phyloP scores from a whole-genome alignment of 257 asterid genomes.

The Nicotiana tabacum region DNA sequence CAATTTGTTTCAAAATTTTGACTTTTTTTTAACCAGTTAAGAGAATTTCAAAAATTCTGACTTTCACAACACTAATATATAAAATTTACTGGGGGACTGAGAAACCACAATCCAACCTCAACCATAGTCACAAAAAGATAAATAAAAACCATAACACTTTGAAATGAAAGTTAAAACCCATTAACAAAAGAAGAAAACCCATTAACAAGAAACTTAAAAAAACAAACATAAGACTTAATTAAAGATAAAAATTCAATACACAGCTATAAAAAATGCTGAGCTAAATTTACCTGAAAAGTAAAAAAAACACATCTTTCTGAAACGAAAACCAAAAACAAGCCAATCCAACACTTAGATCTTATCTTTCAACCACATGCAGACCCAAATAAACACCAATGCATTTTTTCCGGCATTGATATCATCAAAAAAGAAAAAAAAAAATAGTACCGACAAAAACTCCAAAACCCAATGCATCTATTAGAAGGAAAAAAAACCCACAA shows the following conservation, averaged over 20 bases:
- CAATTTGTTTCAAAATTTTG: neutral
- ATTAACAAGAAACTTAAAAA: too few relatives aligned
- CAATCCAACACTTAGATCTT: slow-evolving; percentile 52
- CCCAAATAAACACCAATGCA: neutral
- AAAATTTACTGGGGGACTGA: neutral
- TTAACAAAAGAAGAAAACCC: too few relatives aligned
- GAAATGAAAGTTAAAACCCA: too few relatives aligned
- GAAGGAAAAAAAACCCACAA: neutral
- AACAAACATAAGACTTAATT: neutral
- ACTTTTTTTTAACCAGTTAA: too few relatives aligned
- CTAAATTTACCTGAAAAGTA: neutral
- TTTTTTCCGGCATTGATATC: slow-evolving; percentile 39
- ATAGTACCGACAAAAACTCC: neutral
- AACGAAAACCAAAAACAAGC: slow-evolving; percentile 13
- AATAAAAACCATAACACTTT: too few relatives aligned
- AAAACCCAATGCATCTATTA: slow-evolving; percentile 8
- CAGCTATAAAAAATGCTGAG: neutral
- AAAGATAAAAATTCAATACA: neutral
- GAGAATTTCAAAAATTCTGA: neutral
- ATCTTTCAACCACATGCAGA: slow-evolving; percentile 45
- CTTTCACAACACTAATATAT: slow-evolving; percentile 4
- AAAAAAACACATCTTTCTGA: slow-evolving; percentile 7
- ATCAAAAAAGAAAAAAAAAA: slow-evolving; percentile 19
- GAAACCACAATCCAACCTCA: too few relatives aligned
- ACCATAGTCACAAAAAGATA: too few relatives aligned